Conservation (phyloP, 331 rosid genomes). For the Quercus lobata region DNA sequence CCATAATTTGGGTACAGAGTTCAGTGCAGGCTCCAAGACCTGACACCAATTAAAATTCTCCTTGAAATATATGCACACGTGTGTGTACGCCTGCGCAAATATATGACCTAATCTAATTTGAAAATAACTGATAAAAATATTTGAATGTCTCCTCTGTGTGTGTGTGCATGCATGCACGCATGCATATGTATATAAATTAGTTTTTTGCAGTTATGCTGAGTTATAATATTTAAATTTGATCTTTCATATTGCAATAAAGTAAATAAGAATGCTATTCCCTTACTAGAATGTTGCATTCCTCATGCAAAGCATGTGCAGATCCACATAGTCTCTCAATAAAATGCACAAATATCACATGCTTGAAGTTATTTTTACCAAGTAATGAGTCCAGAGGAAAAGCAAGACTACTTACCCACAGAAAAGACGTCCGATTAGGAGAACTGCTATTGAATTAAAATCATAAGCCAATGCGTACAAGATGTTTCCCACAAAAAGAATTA, state of each 20-base stretch:
- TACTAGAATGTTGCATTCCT: neutral
- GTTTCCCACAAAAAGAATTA: conserved; percentile 73
- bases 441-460: conserved; percentile 71
- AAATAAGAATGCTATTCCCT: neutral
- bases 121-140: neutral
- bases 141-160: neutral
- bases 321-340: neutral
- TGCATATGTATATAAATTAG: too few relatives aligned
- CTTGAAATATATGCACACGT: neutral
- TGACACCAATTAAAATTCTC: neutral
- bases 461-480: conserved; percentile 78
- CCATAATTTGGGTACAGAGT: neutral
- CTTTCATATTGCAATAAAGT: neutral
- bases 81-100: neutral
- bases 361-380: neutral
- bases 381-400: conserved; percentile 2
- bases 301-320: neutral
- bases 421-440: conserved; percentile 88
- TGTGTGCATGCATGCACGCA: neutral
- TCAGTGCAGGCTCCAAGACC: neutral
- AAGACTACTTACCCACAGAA: conserved; percentile 78
- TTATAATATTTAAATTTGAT: neutral
- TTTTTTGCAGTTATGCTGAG: neutral
- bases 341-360: conserved; percentile 1
- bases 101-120: neutral